These are phyloP conservation scores for Amyloporia xantha DNA, from an alignment of 768 basidiomycete genomes.

Conservation along the genomic window DNA sequence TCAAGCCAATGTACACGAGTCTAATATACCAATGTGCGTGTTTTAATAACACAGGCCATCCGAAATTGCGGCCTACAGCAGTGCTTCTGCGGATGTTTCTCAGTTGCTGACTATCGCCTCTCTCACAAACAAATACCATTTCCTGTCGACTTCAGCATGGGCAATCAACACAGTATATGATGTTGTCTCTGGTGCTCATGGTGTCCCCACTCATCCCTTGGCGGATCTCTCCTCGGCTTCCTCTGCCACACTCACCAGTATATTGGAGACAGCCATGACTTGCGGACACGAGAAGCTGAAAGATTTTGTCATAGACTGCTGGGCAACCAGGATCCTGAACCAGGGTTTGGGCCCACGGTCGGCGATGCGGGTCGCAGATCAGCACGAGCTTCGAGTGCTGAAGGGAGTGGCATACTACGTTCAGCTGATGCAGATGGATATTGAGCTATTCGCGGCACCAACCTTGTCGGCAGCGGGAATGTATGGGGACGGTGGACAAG, in stretches of 20 bases:
- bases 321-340: constrained; percentile 29
- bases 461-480: not conserved
- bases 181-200: constrained; percentile 22
- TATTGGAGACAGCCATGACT: constrained; percentile 28
- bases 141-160: constrained; percentile 31
- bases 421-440: constrained; percentile 23
- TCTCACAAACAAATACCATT: constrained; percentile 33
- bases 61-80: constrained; percentile 23
- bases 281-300: constrained; percentile 23
- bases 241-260: constrained; percentile 26
- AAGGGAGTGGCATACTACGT: constrained; percentile 32
- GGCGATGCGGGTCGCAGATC: constrained; percentile 28
- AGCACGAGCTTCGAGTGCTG: constrained; percentile 21
- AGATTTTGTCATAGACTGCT: constrained; percentile 24
- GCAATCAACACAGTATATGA: constrained; percentile 28
- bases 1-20: not conserved
- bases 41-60: no score
- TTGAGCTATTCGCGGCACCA: constrained; percentile 9
- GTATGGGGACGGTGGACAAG: not conserved
- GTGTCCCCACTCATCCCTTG: constrained; percentile 11
- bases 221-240: constrained; percentile 21
- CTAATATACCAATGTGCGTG: not conserved
- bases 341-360: constrained; percentile 23
- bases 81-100: constrained; percentile 25
- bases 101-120: constrained; percentile 34